Conservation (phyloP, 1,139 yeast species). For the Candida glucosophila region DNA sequence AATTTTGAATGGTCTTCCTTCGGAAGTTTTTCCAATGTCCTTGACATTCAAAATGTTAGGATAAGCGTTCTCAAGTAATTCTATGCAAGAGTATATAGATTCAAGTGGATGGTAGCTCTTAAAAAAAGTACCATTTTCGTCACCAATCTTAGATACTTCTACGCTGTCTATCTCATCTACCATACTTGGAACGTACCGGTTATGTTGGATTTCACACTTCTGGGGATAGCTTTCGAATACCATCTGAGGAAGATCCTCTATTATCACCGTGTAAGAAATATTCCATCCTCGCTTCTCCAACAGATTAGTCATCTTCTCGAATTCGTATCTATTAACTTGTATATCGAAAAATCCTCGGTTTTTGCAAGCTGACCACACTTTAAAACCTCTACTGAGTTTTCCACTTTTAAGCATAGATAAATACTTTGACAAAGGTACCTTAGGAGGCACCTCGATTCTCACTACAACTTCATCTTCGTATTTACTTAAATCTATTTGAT, state of each 20-base stretch:
- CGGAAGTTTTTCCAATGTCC: constrained; percentile 65
- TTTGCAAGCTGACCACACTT: constrained; percentile 26
- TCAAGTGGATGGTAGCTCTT: constrained; percentile 61
- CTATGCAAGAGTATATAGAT: constrained; percentile 67
- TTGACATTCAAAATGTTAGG: constrained; percentile 55
- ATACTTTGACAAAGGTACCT: no score
- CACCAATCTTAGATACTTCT: constrained; percentile 11
- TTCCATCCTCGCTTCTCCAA: constrained; percentile 8
- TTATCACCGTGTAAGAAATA: constrained; percentile 26
- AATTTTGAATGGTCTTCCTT: constrained; percentile 62
- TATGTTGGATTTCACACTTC: constrained; percentile 6
- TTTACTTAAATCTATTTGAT: constrained; percentile 41
- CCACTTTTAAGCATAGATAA: no score
- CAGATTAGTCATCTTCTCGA: constrained; percentile 13
- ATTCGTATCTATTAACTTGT: constrained; percentile 19
- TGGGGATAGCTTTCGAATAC: constrained; percentile 48
- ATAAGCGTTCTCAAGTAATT: constrained; percentile 41
- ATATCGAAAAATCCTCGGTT: constrained; percentile 21
- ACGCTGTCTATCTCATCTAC: constrained; percentile 14
- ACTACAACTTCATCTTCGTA: constrained; percentile 46
- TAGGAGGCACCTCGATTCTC: constrained; percentile 20
- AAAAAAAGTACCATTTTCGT: constrained; percentile 46
- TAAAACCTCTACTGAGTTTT: constrained; percentile 10
- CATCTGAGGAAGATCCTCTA: constrained; percentile 48
- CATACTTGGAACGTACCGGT: constrained; percentile 8